A percentile compares a stretch with the other conserved stretches of the same genome.
phyloP scores from a whole-genome alignment of 148 eudicot genomes.

The Rhododendron kiyosumense region DNA sequence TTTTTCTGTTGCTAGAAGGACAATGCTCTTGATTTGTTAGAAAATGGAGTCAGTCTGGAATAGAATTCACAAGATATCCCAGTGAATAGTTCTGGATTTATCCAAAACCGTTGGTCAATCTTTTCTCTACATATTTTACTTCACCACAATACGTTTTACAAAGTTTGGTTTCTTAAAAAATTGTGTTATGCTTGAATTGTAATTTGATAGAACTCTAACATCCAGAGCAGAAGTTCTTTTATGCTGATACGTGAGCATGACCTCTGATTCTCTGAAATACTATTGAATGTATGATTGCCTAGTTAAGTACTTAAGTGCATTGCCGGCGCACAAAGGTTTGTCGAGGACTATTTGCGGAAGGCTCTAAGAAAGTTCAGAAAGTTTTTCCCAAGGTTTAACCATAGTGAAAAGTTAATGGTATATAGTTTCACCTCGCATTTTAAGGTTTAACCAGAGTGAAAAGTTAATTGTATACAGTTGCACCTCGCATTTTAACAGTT shows the following conservation, averaged over 20 bases:
- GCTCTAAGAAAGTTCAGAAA: neutral
- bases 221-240: neutral
- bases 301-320: neutral
- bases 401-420: neutral
- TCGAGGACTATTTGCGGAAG: neutral
- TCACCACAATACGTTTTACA: neutral
- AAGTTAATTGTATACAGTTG: neutral
- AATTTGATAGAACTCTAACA: neutral
- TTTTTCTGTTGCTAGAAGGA: neutral
- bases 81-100: neutral
- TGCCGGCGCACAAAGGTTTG: neutral
- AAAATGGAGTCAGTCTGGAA: neutral
- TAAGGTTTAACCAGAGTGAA: neutral
- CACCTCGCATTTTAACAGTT: neutral
- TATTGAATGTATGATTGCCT: neutral
- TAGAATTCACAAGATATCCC: neutral
- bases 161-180: neutral
- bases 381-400: neutral
- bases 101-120: neutral
- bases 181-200: neutral
- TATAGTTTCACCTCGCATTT: neutral
- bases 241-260: neutral
- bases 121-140: neutral
- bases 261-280: neutral
- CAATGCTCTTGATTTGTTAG: slow-evolving; percentile 2